A percentile compares a stretch with the other conserved stretches of the same genome.
Conservation (phyloP, 2,329 filamentous ascomycete genomes). For the Paradendryphiella salina region DNA sequence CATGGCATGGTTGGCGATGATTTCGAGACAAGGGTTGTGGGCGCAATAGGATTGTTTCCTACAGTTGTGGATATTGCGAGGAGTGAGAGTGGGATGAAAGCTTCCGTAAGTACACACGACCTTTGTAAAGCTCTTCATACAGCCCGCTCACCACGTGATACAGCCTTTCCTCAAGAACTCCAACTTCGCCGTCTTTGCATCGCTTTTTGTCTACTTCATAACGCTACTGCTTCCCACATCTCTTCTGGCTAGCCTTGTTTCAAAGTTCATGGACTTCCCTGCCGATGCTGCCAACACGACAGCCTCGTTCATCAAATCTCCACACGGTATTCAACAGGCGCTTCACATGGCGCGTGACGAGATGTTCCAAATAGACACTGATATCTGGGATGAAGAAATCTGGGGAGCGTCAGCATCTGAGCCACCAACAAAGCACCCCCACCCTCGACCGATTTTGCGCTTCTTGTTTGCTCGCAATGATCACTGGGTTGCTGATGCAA, state of each 20-base stretch:
- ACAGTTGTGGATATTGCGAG: slow-evolving; percentile 53
- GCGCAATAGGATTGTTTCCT: slow-evolving; percentile 51
- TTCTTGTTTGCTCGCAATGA: slow-evolving; percentile 64
- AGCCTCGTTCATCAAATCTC: slow-evolving; percentile 55
- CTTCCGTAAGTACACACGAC: slow-evolving; percentile 40
- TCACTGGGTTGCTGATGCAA: slow-evolving; percentile 64
- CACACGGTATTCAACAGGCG: slow-evolving; percentile 57
- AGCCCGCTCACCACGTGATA: slow-evolving; percentile 8
- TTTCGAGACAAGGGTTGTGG: slow-evolving; percentile 32
- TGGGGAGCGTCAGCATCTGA: slow-evolving; percentile 55
- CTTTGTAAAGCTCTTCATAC: not conserved
- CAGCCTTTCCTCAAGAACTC: slow-evolving; percentile 35
- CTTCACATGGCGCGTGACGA: slow-evolving; percentile 63
- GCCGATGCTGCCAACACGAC: slow-evolving; percentile 54
- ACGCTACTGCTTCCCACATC: slow-evolving; percentile 48
- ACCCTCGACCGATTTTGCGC: slow-evolving; percentile 53
- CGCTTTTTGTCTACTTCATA: slow-evolving; percentile 49
- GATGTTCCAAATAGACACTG: slow-evolving; percentile 59
- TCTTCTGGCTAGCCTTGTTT: slow-evolving; percentile 50
- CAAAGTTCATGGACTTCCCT: slow-evolving; percentile 49
- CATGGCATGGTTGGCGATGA: slow-evolving; percentile 26
- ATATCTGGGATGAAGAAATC: slow-evolving; percentile 62
- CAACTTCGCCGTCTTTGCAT: slow-evolving; percentile 31
- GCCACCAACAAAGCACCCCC: slow-evolving; percentile 24
- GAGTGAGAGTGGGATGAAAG: slow-evolving; percentile 49